These are phyloP conservation scores for Curvularia lunata DNA, from an alignment of 2,329 filamentous ascomycete genomes.

Conservation along the genomic window DNA sequence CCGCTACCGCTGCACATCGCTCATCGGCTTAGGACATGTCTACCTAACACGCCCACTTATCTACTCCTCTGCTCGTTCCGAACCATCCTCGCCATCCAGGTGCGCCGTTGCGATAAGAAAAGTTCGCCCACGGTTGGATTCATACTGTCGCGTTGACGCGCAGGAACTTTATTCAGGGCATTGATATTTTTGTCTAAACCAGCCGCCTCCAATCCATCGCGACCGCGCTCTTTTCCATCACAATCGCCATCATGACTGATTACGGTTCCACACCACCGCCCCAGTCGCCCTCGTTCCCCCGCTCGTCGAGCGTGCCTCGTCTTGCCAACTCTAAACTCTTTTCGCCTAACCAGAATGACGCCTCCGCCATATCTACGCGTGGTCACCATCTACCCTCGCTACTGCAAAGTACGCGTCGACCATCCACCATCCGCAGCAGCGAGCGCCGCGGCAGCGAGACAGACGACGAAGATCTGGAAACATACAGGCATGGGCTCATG, in stretches of 20 bases:
- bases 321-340: conserved; percentile 49
- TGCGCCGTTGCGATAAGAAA: conserved; percentile 8
- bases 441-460: conserved; percentile 40
- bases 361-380: conserved; percentile 50
- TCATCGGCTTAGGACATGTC: not conserved
- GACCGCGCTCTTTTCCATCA: not conserved
- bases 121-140: conserved; percentile 2
- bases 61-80: not conserved
- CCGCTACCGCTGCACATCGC: conserved; percentile 1
- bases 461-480: conserved; percentile 42
- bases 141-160: conserved; percentile 7
- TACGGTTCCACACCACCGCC: conserved; percentile 23
- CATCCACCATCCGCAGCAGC: conserved; percentile 39
- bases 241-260: conserved; percentile 25
- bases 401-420: conserved; percentile 32
- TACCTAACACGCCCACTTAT: not conserved
- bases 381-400: conserved; percentile 53
- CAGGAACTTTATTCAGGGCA: not conserved
- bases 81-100: not conserved
- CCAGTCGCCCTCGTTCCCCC: conserved; percentile 29
- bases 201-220: not conserved
- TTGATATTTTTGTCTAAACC: conserved; percentile 2
- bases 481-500: conserved; percentile 33
- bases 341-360: conserved; percentile 51
- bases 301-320: conserved; percentile 40